Conservation (phyloP, 768 basidiomycete species). For the Pleurotus cornucopiae region DNA sequence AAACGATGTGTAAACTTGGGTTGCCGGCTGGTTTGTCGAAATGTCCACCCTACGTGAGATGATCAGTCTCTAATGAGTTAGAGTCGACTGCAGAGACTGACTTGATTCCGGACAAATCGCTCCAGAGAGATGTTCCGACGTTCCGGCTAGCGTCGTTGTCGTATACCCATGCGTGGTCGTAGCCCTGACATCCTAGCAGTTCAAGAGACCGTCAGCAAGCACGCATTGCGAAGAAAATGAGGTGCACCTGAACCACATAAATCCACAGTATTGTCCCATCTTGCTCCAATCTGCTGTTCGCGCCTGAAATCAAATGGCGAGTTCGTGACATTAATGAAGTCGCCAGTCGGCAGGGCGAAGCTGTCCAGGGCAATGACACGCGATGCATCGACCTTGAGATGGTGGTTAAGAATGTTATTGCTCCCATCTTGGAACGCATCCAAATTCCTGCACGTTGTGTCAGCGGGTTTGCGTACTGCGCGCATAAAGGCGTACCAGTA, state of each 20-base stretch:
- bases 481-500: constrained; percentile 35
- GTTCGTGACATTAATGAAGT: constrained; percentile 25
- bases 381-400: constrained; percentile 24
- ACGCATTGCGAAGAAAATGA: neutral
- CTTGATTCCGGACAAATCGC: constrained; percentile 46
- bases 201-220: neutral
- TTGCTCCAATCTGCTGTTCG: constrained; percentile 24
- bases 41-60: constrained; percentile 38
- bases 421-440: constrained; percentile 44
- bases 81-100: constrained; percentile 14
- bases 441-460: constrained; percentile 33
- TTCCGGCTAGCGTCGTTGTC: constrained; percentile 26
- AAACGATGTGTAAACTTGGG: constrained; percentile 45
- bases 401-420: constrained; percentile 29
- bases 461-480: neutral
- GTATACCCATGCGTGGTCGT: constrained; percentile 49
- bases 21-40: constrained; percentile 45
- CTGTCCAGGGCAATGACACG: constrained; percentile 34
- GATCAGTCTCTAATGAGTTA: neutral
- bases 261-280: constrained; percentile 27
- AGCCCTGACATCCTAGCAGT: constrained; percentile 39
- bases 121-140: constrained; percentile 38
- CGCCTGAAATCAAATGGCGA: constrained; percentile 41
- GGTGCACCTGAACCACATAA: constrained; percentile 24
- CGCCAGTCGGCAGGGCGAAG: constrained; percentile 35